phyloP scores from a whole-genome alignment of 1,284 basidiomycete species.

The Boletus semigastroideus region DNA sequence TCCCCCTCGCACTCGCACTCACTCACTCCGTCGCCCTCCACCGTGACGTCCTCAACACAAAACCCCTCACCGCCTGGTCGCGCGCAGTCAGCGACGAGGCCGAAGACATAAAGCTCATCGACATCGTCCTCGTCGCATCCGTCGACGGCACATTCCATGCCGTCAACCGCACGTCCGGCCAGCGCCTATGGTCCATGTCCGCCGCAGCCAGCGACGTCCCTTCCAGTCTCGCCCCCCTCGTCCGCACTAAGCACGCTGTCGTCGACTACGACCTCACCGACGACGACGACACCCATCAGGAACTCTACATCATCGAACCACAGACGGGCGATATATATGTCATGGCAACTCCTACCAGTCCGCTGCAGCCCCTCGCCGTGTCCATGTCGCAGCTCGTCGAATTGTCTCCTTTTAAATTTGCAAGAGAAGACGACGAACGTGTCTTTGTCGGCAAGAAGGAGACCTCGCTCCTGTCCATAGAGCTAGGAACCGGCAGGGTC shows the following conservation, averaged over 20 bases:
- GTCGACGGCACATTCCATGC: constrained; percentile 92
- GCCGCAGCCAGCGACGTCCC: constrained; percentile 50
- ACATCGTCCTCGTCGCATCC: constrained; percentile 81
- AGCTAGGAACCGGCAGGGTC: constrained; percentile 80
- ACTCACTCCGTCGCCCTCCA: constrained; percentile 14
- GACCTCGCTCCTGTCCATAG: constrained; percentile 76
- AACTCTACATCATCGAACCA: constrained; percentile 89
- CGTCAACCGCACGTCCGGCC: constrained; percentile 77
- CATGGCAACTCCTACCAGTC: constrained; percentile 59
- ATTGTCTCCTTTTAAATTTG: constrained; percentile 80
- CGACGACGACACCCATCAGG: constrained; percentile 58
- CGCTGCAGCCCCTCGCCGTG: constrained; percentile 80
- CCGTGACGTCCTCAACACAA: constrained; percentile 12
- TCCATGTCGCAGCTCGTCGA: constrained; percentile 87
- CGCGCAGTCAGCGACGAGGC: constrained; percentile 12
- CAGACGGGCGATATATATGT: constrained; percentile 89
- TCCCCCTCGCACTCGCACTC: constrained; percentile 10
- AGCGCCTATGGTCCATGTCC: constrained; percentile 79
- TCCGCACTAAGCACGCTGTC: constrained; percentile 63
- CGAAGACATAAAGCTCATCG: constrained; percentile 60
- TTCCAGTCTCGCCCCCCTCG: constrained; percentile 62
- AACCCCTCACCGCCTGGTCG: constrained; percentile 1
- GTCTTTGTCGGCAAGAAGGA: constrained; percentile 87
- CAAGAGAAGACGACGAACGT: constrained; percentile 61
- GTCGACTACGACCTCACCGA: constrained; percentile 53